Evolutionary conservation across 1,284 basidiomycete genomes (phyloP), one percentile per base, ranked within the genome.

Genomic region (Malassezia obtusa): DNA sequence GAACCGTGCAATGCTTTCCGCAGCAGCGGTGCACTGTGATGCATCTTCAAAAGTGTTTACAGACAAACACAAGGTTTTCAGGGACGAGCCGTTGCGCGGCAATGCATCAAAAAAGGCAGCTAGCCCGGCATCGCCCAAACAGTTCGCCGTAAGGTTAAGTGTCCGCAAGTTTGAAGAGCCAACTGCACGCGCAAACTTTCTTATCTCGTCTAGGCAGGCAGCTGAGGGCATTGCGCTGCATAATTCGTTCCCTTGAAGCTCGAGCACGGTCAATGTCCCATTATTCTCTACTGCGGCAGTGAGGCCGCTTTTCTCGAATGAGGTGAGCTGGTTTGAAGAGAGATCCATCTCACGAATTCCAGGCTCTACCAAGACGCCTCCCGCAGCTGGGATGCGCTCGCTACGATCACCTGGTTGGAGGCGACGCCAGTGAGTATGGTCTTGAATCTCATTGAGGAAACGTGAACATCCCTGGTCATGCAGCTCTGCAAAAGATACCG

Each of bases 161-260:
- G 17, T 12, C 4, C 49, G 53, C 21, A 56, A 37, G 3, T 19
- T 26, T 17, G 49, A 45, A 7, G 22, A 32, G 8, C 41, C 43
- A 5, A 56, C 22, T 5, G 53, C 53, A 9, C 22, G 24, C 6
- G 48, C 48, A 41, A 50, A 56, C 2, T 15, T 15, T 22, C 32
- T 22, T 10, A 40, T 50, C 19, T 56, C 48, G 9, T 45, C 47
- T 7, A 41, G 22, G 12, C 32, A 21, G 32, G 11, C 24, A 21
- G 7, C 28, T 17, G 30, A 21, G 9, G 19, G 15, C 24, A 35
- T 21, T 1, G 22, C 5, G 25, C 41, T 22, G 30, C 25, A 21
- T 3, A 54, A 19, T 24, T 50, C 44, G 39, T 56, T 56, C 7
- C 35, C 53, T 21, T 56, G 53, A 14, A 56, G 30, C 41, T 56